A percentile compares a stretch with the other conserved stretches of the same genome.
Evolutionary conservation across 176 grass and related monocot species (phyloP).

Genomic region (Neostapfia colusana): DNA sequence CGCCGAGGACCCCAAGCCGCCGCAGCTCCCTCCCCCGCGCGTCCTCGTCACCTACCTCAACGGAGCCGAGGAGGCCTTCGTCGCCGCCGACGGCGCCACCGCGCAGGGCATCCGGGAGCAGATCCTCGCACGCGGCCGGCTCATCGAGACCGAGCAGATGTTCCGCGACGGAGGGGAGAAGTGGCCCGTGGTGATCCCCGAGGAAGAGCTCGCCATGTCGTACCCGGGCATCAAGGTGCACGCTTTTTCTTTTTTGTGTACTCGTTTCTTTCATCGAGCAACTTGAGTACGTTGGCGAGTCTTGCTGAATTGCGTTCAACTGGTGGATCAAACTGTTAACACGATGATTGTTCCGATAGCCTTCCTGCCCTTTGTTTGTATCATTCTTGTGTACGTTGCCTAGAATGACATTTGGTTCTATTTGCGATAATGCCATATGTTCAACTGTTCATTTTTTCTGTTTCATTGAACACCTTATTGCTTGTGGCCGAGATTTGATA

Average conservation of each 20-base stretch:
- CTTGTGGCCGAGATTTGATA: not conserved
- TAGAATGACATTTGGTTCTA: no score
- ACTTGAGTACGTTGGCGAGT: not conserved
- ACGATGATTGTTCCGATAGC: not conserved
- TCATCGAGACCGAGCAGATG: conserved; percentile 88
- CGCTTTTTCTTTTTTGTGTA: not conserved
- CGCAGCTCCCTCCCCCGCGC: conserved; percentile 40
- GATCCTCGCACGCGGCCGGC: conserved; percentile 70
- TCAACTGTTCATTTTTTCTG: not conserved
- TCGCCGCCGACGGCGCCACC: conserved; percentile 56
- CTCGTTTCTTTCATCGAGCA: conserved; percentile 33
- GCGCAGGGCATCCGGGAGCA: conserved; percentile 74
- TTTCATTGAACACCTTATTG: not conserved
- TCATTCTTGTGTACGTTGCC: not conserved
- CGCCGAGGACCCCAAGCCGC: conserved; percentile 11
- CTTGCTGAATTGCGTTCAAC: not conserved
- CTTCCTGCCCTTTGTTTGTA: not conserved
- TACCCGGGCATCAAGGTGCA: conserved; percentile 82
- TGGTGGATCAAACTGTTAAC: not conserved
- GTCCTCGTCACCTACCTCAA: conserved; percentile 82
- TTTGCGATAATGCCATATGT: not conserved
- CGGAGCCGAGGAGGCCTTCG: conserved; percentile 70
- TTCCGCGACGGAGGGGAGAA: conserved; percentile 79
- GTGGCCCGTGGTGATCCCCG: conserved; percentile 86
- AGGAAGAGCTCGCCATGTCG: conserved; percentile 70